These are phyloP conservation scores for Cryptosporidium sp. DNA, from an alignment of 169 alveolate species.

Conservation along the genomic window DNA sequence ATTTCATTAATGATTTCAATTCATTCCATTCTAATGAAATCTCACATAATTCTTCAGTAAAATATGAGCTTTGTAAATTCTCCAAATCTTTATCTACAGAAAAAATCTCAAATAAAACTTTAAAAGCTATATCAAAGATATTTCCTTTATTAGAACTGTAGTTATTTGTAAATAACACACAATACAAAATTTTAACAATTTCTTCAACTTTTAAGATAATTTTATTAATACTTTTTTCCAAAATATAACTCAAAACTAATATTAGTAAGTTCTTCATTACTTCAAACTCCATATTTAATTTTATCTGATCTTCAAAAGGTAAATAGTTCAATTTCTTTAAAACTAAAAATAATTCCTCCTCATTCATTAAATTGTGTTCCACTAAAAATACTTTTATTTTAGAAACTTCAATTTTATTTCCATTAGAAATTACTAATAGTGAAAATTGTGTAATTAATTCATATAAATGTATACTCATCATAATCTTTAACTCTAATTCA, in stretches of 20 bases:
- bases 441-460: neutral
- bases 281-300: neutral
- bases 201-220: slow-evolving; percentile 3
- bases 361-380: neutral
- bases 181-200: neutral
- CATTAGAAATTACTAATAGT: neutral
- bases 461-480: slow-evolving; percentile 10
- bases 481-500: neutral
- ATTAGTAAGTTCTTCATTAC: slow-evolving; percentile 6
- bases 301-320: slow-evolving; percentile 41
- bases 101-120: neutral
- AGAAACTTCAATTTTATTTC: neutral
- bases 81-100: neutral
- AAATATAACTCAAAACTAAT: slow-evolving; percentile 4
- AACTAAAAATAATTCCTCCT: slow-evolving; percentile 9
- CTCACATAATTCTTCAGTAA: neutral
- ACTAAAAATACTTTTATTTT: neutral
- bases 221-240: neutral
- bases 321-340: slow-evolving; percentile 23
- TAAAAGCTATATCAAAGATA: neutral
- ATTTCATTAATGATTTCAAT: too few relatives aligned
- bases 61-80: neutral
- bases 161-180: neutral
- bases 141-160: neutral
- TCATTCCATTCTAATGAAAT: neutral